phyloP scores from a whole-genome alignment of 441 rosid genomes.

The Euphorbia schlechtendalii region DNA sequence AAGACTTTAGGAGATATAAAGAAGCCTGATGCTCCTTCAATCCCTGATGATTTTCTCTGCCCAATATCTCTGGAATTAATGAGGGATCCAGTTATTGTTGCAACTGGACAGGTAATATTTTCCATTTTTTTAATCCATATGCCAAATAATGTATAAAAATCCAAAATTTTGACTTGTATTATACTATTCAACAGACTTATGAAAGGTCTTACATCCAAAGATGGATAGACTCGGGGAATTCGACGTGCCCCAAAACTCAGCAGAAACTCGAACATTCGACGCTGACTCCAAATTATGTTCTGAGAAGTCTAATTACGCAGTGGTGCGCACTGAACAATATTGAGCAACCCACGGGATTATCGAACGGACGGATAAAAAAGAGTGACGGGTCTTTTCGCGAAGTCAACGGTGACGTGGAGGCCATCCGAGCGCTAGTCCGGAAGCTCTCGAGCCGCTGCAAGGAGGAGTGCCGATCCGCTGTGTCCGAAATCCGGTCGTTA shows the following conservation, averaged over 20 bases:
- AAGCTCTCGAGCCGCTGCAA: conserved; percentile 53
- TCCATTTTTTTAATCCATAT: conserved; percentile 1
- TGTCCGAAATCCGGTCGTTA: conserved; percentile 61
- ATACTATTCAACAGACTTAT: conserved; percentile 61
- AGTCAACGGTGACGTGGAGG: conserved; percentile 61
- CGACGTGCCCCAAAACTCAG: conserved; percentile 88
- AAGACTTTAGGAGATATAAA: conserved; percentile 47
- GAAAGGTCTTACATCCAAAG: conserved; percentile 92
- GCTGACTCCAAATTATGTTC: conserved; percentile 78
- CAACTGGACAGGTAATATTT: conserved; percentile 83
- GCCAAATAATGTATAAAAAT: neutral
- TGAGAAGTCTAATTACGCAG: conserved; percentile 74
- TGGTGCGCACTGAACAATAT: conserved; percentile 75
- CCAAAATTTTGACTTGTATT: conserved; percentile 1
- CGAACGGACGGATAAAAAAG: conserved; percentile 56
- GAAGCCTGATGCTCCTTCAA: conserved; percentile 43
- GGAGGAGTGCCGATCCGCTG: conserved; percentile 57
- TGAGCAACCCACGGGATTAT: conserved; percentile 56
- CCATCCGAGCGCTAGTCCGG: conserved; percentile 56
- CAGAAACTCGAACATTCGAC: conserved; percentile 78
- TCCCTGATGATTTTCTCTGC: conserved; percentile 80
- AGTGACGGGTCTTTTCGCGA: conserved; percentile 59
- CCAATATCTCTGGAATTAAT: conserved; percentile 82
- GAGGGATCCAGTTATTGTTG: conserved; percentile 90
- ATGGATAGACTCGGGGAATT: conserved; percentile 88